Evolutionary conservation across 2,329 filamentous ascomycete species (phyloP), one percentile per base, ranked within the genome.

Genomic region (Hypomyces rosellus): DNA sequence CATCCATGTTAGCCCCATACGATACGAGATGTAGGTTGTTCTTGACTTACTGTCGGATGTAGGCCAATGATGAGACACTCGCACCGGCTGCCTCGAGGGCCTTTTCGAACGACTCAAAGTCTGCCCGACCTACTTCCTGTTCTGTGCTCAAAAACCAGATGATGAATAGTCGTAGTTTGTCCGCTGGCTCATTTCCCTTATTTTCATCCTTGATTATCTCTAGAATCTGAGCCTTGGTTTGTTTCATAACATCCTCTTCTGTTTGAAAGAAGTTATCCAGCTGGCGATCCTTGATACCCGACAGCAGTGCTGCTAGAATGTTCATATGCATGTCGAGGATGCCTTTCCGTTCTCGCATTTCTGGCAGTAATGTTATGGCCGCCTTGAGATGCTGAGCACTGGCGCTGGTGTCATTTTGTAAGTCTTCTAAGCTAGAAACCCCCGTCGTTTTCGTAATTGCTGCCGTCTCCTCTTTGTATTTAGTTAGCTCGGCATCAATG

Each of bases 291-390:
- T 97, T 96, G 68, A 97, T 96, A 1, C 90, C 91, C 0, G 73
- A 77, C 38, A 84, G 64, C 3, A 84, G 66, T 1, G 89, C 88
- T 1, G 91, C 92, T 3, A 95, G 77, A 52, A 97, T 96, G 65
- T 95, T 96, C 93, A 99, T 99, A 67, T 99, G 93, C 88, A 96
- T 97, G 65, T 96, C 93, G 5, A 99, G 79, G 16, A 86, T 80
- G n/a, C 85, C 84, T 66, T 99, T 99, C 52, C 93, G 84, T 68
- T 97, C 93, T 55, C 90, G 80, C 57, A 99, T 76, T 67, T 97
- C 92, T 0, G 93, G 95, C 13, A 99, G 75, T 18, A 96, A 74
- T 0, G 92, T 95, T 60, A 99, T 96, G 12, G 92, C 95, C 3
- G 91, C 89, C 70, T 97, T 99, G 42, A 99, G 78, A 66, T 99